phyloP scores from a whole-genome alignment of 148 eudicot genomes.

The Hydrangea macrophylla region DNA sequence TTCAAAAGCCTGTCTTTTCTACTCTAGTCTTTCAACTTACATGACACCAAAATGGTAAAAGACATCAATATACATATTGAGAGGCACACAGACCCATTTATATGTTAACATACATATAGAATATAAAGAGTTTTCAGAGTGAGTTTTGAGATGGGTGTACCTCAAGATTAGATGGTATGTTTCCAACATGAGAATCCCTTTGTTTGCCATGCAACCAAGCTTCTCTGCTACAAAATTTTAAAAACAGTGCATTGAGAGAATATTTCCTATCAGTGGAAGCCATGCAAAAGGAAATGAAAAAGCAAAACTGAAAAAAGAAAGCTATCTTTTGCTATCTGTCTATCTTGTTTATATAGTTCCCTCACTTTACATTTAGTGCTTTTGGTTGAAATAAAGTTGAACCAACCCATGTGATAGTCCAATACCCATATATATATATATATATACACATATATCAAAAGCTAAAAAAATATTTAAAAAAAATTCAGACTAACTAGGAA shows the following conservation, averaged over 20 bases:
- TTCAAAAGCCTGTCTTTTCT: conserved; percentile 36
- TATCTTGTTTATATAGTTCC: not conserved
- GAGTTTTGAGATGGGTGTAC: conserved; percentile 23
- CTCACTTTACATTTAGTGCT: conserved; percentile 5
- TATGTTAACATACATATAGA: not conserved
- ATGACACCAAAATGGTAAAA: not conserved
- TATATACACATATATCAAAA: too few relatives aligned
- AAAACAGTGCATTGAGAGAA: conserved; percentile 18
- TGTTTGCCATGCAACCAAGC: conserved; percentile 80
- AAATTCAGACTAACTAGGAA: conserved; percentile 10
- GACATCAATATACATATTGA: not conserved
- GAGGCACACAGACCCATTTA: not conserved
- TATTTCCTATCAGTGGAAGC: conserved; percentile 40
- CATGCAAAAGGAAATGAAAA: conserved; percentile 20
- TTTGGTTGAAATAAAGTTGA: conserved; percentile 26
- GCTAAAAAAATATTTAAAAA: not conserved
- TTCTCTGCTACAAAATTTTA: conserved; percentile 64
- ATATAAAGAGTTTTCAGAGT: not conserved
- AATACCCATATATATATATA: conserved; percentile 20
- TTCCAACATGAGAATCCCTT: conserved; percentile 49
- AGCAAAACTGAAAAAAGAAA: conserved; percentile 19
- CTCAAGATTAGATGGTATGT: conserved; percentile 70
- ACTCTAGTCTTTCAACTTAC: conserved; percentile 16
- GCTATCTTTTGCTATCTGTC: conserved; percentile 21
- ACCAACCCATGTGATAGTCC: conserved; percentile 36